Evolutionary conservation across 1,284 basidiomycete genomes (phyloP).

Genomic region (Melampsora americana): DNA sequence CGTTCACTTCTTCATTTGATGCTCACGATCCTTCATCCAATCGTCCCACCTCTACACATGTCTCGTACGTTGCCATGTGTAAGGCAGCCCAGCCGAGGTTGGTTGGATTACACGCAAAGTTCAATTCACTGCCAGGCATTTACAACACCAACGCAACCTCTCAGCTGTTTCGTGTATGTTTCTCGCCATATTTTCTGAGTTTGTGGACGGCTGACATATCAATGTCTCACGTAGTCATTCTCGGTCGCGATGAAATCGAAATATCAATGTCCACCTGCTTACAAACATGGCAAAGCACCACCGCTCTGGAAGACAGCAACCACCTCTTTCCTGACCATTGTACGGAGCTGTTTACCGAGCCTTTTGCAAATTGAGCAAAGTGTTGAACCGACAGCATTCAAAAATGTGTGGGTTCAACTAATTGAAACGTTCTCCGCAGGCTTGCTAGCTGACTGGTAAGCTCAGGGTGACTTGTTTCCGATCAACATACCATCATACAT

Average conservation of each 20-base stretch:
- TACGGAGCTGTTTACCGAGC: neutral
- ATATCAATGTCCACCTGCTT: slow-evolving; percentile 84
- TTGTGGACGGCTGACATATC: neutral
- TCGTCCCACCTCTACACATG: slow-evolving; percentile 60
- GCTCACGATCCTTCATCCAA: slow-evolving; percentile 52
- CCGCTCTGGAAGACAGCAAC: slow-evolving; percentile 84
- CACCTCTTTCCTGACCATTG: slow-evolving; percentile 47
- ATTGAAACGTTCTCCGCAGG: slow-evolving; percentile 76
- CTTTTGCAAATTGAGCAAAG: slow-evolving; percentile 53
- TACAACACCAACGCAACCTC: slow-evolving; percentile 81
- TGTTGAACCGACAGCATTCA: slow-evolving; percentile 62
- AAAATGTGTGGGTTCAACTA: slow-evolving; percentile 79
- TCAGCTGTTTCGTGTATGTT: slow-evolving; percentile 69
- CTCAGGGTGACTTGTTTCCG: slow-evolving; percentile 14
- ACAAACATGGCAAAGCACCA: slow-evolving; percentile 75
- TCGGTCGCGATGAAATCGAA: slow-evolving; percentile 87
- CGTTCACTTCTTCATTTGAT: slow-evolving; percentile 75
- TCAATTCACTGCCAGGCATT: slow-evolving; percentile 64
- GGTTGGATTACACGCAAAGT: slow-evolving; percentile 64
- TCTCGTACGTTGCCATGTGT: slow-evolving; percentile 80
- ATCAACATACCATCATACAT: neutral
- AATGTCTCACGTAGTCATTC: slow-evolving; percentile 64
- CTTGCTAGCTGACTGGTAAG: slow-evolving; percentile 78
- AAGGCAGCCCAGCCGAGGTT: slow-evolving; percentile 82
- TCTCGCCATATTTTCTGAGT: neutral